These are phyloP conservation scores for Violaceomyces palustris DNA, from an alignment of 1,284 basidiomycete genomes.

Conservation along the genomic window DNA sequence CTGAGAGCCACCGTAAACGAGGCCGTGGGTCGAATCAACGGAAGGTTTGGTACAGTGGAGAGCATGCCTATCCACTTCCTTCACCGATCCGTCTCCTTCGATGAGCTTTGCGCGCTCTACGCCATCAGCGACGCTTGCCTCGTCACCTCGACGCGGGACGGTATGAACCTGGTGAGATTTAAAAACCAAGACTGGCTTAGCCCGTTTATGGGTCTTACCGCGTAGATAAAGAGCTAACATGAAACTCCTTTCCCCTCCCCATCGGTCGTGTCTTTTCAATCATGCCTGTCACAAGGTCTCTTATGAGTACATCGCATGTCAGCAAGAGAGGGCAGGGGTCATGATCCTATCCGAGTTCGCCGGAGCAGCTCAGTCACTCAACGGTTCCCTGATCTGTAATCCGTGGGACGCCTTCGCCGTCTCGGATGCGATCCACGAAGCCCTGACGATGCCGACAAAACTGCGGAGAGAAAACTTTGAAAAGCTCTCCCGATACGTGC, in stretches of 20 bases:
- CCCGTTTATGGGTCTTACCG: too few relatives aligned
- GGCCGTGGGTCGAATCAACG: slow-evolving; percentile 94
- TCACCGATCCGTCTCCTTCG: slow-evolving; percentile 75
- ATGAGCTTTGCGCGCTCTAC: slow-evolving; percentile 93
- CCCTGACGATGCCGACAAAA: slow-evolving; percentile 79
- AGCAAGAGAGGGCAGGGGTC: slow-evolving; percentile 82
- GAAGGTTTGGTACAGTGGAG: slow-evolving; percentile 94
- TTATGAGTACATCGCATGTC: slow-evolving; percentile 96
- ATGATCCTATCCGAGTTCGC: slow-evolving; percentile 99
- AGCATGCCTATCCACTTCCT: slow-evolving; percentile 99
- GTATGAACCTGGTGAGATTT: slow-evolving; percentile 86
- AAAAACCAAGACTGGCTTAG: too few relatives aligned
- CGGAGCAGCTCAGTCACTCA: slow-evolving; percentile 78
- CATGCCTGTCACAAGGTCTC: slow-evolving; percentile 88
- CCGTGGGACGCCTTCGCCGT: slow-evolving; percentile 69
- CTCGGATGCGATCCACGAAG: slow-evolving; percentile 89
- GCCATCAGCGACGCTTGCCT: slow-evolving; percentile 93
- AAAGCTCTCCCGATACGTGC: slow-evolving; percentile 73
- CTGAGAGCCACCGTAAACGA: slow-evolving; percentile 93
- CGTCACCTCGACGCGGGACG: slow-evolving; percentile 89
- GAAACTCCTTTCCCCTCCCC: too few relatives aligned
- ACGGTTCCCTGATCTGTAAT: slow-evolving; percentile 50
- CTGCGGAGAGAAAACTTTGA: slow-evolving; percentile 82
- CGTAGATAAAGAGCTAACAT: too few relatives aligned
- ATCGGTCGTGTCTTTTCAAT: too few relatives aligned